These are phyloP conservation scores for Colletotrichum sp. DNA, from an alignment of 2,329 filamentous ascomycete genomes.

Conservation along the genomic window DNA sequence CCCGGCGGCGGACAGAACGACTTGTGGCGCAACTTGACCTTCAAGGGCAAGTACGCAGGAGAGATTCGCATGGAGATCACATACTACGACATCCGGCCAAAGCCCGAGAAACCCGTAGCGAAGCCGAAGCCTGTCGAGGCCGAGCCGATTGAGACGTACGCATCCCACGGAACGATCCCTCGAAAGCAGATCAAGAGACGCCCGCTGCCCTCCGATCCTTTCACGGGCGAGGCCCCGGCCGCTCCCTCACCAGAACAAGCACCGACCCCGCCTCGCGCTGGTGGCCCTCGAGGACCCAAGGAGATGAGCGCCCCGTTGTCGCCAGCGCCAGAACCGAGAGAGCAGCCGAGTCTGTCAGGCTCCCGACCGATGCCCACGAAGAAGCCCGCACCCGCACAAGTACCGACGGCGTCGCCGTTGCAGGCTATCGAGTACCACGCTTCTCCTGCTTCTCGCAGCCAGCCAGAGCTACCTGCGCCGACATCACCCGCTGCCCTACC, in stretches of 20 bases:
- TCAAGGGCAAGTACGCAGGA: conserved; percentile 93
- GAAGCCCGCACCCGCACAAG: conserved; percentile 37
- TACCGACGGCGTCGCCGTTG: conserved; percentile 58
- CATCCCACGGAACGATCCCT: conserved; percentile 49
- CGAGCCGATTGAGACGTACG: conserved; percentile 1
- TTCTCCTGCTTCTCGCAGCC: conserved; percentile 33
- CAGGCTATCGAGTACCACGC: conserved; percentile 58
- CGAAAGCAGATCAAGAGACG: conserved; percentile 77
- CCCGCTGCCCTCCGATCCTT: conserved; percentile 82
- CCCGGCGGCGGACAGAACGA: conserved; percentile 92
- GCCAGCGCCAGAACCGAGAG: background rate
- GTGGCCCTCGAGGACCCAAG: conserved; percentile 12
- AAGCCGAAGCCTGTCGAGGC: conserved; percentile 51
- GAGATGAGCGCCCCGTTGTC: conserved; percentile 1
- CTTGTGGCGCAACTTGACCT: conserved; percentile 87
- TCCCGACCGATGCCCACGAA: conserved; percentile 28
- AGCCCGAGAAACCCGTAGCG: conserved; percentile 72
- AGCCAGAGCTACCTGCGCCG: conserved; percentile 42
- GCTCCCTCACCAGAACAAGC: conserved; percentile 43
- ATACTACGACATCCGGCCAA: conserved; percentile 89
- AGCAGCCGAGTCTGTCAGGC: conserved; percentile 9
- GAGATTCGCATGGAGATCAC: conserved; percentile 95
- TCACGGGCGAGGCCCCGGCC: conserved; percentile 56
- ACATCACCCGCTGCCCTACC: conserved; percentile 30
- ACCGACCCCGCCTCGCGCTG: conserved; percentile 51